Conservation (phyloP, 1,139 yeast species). For the Spathaspora sp. region DNA sequence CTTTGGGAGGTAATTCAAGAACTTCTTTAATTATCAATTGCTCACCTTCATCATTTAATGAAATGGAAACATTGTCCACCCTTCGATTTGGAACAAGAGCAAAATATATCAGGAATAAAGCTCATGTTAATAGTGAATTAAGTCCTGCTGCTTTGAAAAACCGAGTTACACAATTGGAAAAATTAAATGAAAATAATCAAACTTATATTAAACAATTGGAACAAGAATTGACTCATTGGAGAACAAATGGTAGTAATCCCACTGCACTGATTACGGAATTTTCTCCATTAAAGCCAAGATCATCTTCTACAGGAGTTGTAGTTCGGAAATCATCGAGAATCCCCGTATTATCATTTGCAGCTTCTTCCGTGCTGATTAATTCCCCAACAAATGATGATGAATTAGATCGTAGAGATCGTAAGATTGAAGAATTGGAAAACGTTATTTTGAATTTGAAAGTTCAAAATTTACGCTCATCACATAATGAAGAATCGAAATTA, state of each 20-base stretch:
- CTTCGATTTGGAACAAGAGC: slow-evolving; percentile 81
- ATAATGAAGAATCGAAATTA: slow-evolving; percentile 48
- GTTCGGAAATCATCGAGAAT: slow-evolving; percentile 4
- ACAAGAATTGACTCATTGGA: slow-evolving; percentile 29
- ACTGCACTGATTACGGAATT: neutral
- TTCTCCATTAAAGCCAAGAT: neutral
- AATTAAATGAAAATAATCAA: slow-evolving; percentile 44
- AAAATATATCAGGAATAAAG: slow-evolving; percentile 65
- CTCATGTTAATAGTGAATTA: slow-evolving; percentile 68
- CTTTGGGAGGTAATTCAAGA: slow-evolving; percentile 84
- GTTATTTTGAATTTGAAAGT: slow-evolving; percentile 37
- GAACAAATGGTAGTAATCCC: neutral
- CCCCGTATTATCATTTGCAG: slow-evolving; percentile 7
- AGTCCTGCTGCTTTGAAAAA: slow-evolving; percentile 56
- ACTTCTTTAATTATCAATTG: slow-evolving; percentile 80
- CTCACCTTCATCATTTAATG: slow-evolving; percentile 65
- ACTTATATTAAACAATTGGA: slow-evolving; percentile 50
- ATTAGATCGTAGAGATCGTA: slow-evolving; percentile 33
- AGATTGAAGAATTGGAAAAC: slow-evolving; percentile 39
- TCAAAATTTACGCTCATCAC: slow-evolving; percentile 31
- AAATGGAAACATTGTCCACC: slow-evolving; percentile 72
- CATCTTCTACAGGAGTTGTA: neutral
- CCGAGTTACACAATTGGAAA: slow-evolving; percentile 49
- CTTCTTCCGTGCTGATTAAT: neutral
- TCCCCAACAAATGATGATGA: slow-evolving; percentile 15